Evolutionary conservation across 306 rosid genomes (phyloP).

Genomic region (Lablab purpureus): DNA sequence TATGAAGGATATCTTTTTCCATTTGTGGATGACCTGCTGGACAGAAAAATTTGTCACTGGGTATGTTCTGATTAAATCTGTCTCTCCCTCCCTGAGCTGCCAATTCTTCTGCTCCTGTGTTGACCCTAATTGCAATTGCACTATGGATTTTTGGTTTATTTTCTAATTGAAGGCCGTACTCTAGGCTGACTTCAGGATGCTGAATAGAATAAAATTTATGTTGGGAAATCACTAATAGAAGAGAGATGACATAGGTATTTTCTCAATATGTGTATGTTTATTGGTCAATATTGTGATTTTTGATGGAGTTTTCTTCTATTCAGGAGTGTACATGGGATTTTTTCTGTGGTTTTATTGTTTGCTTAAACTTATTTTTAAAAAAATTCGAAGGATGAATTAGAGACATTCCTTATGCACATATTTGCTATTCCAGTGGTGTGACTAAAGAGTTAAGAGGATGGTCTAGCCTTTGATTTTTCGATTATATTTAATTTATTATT

Average conservation of each 20-base stretch:
- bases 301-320: conserved; percentile 3
- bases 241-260: not conserved
- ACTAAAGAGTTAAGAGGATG: conserved; percentile 7
- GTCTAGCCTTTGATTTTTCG: not conserved
- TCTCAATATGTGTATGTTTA: conserved; percentile 9
- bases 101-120: conserved; percentile 16
- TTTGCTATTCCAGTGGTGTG: conserved; percentile 1
- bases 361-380: not conserved
- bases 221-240: conserved; percentile 17
- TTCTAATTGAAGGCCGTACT: conserved; percentile 31
- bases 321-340: conserved; percentile 15
- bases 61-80: conserved; percentile 59
- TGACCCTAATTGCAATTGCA: conserved; percentile 7
- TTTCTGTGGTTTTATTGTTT: not conserved
- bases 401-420: not conserved
- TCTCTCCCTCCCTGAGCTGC: conserved; percentile 17
- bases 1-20: conserved; percentile 85
- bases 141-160: conserved; percentile 41
- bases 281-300: conserved; percentile 17
- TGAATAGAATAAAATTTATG: conserved; percentile 24
- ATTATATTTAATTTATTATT: not conserved
- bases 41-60: conserved; percentile 93
- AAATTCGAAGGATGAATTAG: not conserved
- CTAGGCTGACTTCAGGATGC: not conserved
- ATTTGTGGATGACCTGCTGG: conserved; percentile 80